Conservation (phyloP, 2,329 filamentous ascomycete genomes). For the Aspergillaceae sp. region DNA sequence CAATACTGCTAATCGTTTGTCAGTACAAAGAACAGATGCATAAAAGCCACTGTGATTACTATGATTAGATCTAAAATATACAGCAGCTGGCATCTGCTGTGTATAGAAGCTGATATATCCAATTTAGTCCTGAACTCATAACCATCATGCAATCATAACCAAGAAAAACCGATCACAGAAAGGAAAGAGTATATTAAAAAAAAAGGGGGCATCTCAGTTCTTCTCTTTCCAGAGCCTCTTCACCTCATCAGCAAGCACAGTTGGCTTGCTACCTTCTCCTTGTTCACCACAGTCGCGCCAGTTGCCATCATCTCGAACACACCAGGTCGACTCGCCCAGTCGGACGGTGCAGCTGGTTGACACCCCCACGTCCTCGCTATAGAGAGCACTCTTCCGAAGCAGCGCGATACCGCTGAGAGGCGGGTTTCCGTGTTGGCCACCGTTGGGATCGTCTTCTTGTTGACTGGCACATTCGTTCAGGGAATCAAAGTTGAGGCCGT, state of each 20-base stretch:
- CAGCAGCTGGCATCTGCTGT: too few relatives aligned
- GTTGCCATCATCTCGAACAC: slow-evolving; percentile 66
- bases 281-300: slow-evolving; percentile 73
- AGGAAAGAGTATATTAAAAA: not conserved
- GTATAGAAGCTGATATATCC: too few relatives aligned
- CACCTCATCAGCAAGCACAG: slow-evolving; percentile 66
- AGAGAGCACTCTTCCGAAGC: slow-evolving; percentile 40
- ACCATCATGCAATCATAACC: not conserved
- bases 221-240: slow-evolving; percentile 54
- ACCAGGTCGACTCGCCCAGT: slow-evolving; percentile 70
- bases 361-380: slow-evolving; percentile 52
- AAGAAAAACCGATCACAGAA: not conserved
- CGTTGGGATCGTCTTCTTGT: slow-evolving; percentile 60
- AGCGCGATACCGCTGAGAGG: slow-evolving; percentile 42
- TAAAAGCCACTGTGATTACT: too few relatives aligned
- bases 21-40: too few relatives aligned
- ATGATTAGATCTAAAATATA: too few relatives aligned
- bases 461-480: slow-evolving; percentile 74
- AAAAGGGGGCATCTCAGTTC: slow-evolving; percentile 10
- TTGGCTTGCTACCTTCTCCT: slow-evolving; percentile 41
- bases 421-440: slow-evolving; percentile 52
- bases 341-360: slow-evolving; percentile 70
- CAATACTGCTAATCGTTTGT: too few relatives aligned
- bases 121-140: not conserved
- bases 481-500: slow-evolving; percentile 72